Evolutionary conservation across 116 monocot genomes (phyloP).

Genomic region (Thalassia testudinum): DNA sequence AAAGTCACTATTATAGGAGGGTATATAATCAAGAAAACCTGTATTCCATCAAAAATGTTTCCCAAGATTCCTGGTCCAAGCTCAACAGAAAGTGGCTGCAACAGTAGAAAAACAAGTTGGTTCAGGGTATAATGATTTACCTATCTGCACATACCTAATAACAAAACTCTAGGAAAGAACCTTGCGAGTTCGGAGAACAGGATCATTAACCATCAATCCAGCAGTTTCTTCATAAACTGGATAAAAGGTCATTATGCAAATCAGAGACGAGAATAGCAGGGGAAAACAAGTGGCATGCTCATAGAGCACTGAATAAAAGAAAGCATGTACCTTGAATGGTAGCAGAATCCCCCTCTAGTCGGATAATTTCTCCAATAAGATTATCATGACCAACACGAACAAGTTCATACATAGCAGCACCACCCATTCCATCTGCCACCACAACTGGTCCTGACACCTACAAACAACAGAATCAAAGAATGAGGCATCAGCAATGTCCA

Average conservation of each 20-base stretch:
- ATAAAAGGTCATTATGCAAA: not conserved
- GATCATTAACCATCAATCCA: constrained; percentile 94
- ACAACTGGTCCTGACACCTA: constrained; percentile 98
- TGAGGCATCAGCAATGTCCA: too few relatives aligned
- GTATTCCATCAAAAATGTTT: constrained; percentile 99
- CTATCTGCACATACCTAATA: not conserved
- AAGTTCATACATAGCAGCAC: constrained; percentile 99
- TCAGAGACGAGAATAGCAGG: not conserved
- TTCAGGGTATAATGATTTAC: not conserved
- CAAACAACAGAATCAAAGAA: not conserved
- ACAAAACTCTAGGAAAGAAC: constrained; percentile 12
- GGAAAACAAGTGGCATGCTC: not conserved
- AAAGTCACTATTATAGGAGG: not conserved
- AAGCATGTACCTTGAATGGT: constrained; percentile 63
- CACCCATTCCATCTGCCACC: constrained; percentile 99
- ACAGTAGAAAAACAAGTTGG: not conserved
- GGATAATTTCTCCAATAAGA: constrained; percentile 98
- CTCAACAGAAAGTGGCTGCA: constrained; percentile 98
- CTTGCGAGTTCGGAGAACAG: constrained; percentile 90
- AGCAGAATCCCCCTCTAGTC: constrained; percentile 97
- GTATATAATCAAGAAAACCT: constrained; percentile 26
- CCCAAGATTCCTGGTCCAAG: constrained; percentile 97
- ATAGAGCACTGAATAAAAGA: not conserved
- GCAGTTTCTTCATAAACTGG: constrained; percentile 99
- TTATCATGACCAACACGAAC: constrained; percentile 98